These are phyloP conservation scores for Tricholoma terreum DNA, from an alignment of 768 basidiomycete species.

Conservation along the genomic window DNA sequence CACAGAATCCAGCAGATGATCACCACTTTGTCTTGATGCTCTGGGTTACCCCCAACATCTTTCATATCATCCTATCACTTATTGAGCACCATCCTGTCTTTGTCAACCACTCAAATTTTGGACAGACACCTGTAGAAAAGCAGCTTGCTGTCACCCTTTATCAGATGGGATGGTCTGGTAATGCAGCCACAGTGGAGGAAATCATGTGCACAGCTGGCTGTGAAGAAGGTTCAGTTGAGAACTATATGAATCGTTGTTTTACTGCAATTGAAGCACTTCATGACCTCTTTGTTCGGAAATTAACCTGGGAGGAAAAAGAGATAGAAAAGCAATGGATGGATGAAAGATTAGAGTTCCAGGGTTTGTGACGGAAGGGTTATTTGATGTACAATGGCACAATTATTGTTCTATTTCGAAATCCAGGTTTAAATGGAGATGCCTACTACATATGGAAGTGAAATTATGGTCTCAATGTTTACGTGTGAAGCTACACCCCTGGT, in stretches of 20 bases:
- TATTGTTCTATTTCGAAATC: too few species aligned
- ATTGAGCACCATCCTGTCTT: slow-evolving; percentile 17
- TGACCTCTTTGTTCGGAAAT: too few species aligned
- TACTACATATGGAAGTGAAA: slow-evolving; percentile 30
- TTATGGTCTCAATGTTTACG: slow-evolving; percentile 29
- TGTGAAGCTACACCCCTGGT: slow-evolving; percentile 12
- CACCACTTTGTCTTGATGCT: slow-evolving; percentile 14
- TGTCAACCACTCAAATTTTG: slow-evolving; percentile 15
- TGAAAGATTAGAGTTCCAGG: neutral
- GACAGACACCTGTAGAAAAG: too few species aligned
- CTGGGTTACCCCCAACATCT: slow-evolving; percentile 12
- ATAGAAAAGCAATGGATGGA: slow-evolving; percentile 10
- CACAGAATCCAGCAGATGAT: slow-evolving; percentile 10
- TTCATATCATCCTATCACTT: slow-evolving; percentile 5
- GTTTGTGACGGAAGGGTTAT: slow-evolving; percentile 27
- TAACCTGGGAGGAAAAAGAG: too few species aligned
- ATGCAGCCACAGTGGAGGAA: slow-evolving; percentile 18
- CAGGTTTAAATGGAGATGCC: slow-evolving; percentile 30
- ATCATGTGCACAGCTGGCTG: slow-evolving; percentile 18
- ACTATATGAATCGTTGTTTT: slow-evolving; percentile 7
- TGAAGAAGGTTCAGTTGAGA: slow-evolving; percentile 13
- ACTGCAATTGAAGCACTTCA: too few species aligned
- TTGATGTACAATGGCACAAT: too few species aligned
- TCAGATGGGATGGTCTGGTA: slow-evolving; percentile 20
- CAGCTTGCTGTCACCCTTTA: slow-evolving; percentile 25